phyloP scores from a whole-genome alignment of 441 rosid species.

The Pelargonium myrrhifolium region DNA sequence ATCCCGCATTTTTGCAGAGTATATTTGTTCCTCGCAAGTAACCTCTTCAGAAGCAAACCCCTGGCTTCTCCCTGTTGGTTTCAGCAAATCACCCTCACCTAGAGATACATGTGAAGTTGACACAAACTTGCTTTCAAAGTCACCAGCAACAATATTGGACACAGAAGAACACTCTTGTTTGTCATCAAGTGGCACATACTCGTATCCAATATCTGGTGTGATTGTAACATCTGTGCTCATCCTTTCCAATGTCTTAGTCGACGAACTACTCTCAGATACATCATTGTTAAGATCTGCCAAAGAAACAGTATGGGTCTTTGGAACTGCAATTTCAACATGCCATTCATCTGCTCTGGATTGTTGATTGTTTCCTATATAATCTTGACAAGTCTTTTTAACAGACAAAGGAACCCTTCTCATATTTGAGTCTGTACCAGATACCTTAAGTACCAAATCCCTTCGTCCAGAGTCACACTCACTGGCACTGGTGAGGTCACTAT shows the following conservation, averaged over 20 bases:
- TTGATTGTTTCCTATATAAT: constrained; percentile 32
- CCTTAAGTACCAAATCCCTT: constrained; percentile 42
- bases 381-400: constrained; percentile 35
- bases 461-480: constrained; percentile 37
- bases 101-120: constrained; percentile 42
- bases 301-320: constrained; percentile 37
- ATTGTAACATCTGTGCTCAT: constrained; percentile 31
- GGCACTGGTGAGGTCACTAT: constrained; percentile 45
- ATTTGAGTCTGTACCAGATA: constrained; percentile 35
- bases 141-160: constrained; percentile 39
- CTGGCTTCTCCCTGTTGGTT: constrained; percentile 36
- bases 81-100: constrained; percentile 31
- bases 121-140: constrained; percentile 41
- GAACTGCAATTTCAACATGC: constrained; percentile 71
- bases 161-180: constrained; percentile 54
- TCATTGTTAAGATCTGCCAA: constrained; percentile 43
- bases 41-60: constrained; percentile 39
- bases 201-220: constrained; percentile 42
- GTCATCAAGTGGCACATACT: constrained; percentile 48
- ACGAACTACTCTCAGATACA: constrained; percentile 74
- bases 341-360: constrained; percentile 55
- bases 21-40: constrained; percentile 35
- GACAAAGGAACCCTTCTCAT: constrained; percentile 53
- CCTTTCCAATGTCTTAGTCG: constrained; percentile 53
- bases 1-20: constrained; percentile 42